Evolutionary conservation across 2,329 filamentous ascomycete species (phyloP).

Genomic region (Clonostachys rosea): DNA sequence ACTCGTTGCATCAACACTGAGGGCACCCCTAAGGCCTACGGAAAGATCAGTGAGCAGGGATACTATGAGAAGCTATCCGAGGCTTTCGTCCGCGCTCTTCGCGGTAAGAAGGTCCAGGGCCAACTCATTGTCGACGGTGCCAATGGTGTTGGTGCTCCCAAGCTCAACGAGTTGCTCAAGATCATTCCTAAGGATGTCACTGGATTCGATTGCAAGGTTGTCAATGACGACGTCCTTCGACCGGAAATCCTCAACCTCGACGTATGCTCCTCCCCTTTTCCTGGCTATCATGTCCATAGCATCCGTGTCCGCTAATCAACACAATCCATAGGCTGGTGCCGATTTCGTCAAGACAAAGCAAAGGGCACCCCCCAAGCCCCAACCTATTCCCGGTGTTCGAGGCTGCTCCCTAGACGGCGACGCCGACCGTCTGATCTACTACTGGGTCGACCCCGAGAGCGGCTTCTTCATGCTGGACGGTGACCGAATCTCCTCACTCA

Average conservation of each 20-base stretch:
- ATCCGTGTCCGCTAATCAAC: no score
- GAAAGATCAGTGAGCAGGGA: conserved; percentile 80
- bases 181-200: conserved; percentile 67
- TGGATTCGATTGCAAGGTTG: conserved; percentile 74
- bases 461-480: conserved; percentile 92
- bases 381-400: conserved; percentile 69
- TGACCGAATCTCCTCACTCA: conserved; percentile 92
- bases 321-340: conserved; percentile 67
- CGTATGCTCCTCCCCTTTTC: conserved; percentile 39
- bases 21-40: conserved; percentile 81
- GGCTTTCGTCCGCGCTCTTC: conserved; percentile 81
- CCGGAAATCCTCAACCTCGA: conserved; percentile 87
- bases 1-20: conserved; percentile 93
- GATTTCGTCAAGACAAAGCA: conserved; percentile 98
- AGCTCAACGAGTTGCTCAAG: conserved; percentile 82
- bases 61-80: conserved; percentile 91
- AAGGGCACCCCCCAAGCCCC: conserved; percentile 77
- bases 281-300: no score
- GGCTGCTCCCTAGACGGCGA: conserved; percentile 93
- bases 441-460: conserved; percentile 78
- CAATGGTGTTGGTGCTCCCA: conserved; percentile 93
- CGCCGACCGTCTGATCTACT: conserved; percentile 93
- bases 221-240: conserved; percentile 90
- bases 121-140: conserved; percentile 86
- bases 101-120: conserved; percentile 69